Evolutionary conservation across 139 green algal genomes (phyloP).

Genomic region (Coelastrella sp.): DNA sequence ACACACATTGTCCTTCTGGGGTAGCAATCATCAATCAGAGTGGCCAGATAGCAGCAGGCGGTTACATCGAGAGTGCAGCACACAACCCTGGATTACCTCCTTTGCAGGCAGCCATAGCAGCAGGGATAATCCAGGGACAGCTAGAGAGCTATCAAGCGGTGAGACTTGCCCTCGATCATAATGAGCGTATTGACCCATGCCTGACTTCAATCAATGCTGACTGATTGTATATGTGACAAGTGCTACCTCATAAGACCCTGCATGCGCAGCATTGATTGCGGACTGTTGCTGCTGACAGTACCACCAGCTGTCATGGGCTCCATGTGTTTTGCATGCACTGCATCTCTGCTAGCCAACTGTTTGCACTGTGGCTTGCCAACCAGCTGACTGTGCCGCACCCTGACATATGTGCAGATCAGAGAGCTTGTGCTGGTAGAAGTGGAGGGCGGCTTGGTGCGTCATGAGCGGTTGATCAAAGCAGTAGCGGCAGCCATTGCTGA

Average conservation of each 20-base stretch:
- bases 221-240: no score
- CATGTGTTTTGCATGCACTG: no score
- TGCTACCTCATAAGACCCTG: no score
- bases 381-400: neutral
- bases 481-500: conserved; percentile 11
- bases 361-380: neutral
- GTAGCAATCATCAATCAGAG: conserved; percentile 63
- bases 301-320: no score
- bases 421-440: conserved; percentile 80
- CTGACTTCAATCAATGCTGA: no score
- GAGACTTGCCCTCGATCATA: no score
- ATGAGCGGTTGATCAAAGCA: conserved; percentile 44
- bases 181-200: no score
- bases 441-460: conserved; percentile 54
- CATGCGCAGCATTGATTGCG: no score
- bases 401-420: conserved; percentile 60
- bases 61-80: conserved; percentile 84
- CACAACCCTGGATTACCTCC: conserved; percentile 90
- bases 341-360: no score
- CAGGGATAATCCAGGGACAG: conserved; percentile 66
- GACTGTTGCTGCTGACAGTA: no score
- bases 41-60: conserved; percentile 71
- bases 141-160: conserved; percentile 61
- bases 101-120: conserved; percentile 80
- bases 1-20: conserved; percentile 82